Conservation (phyloP, 2,329 filamentous ascomycete genomes). For the Byssothecium circinans region DNA sequence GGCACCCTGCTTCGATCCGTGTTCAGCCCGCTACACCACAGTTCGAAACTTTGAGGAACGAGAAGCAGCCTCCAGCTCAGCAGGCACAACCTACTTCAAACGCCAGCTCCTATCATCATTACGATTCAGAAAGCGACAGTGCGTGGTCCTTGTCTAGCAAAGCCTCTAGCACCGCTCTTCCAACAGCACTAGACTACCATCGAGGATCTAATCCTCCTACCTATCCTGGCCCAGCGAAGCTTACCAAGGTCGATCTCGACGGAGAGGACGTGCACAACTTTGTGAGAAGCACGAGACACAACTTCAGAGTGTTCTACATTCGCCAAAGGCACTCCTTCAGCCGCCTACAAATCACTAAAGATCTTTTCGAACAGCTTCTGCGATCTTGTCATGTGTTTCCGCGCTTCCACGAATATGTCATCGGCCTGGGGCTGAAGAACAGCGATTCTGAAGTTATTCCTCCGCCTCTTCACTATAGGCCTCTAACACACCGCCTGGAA, state of each 20-base stretch:
- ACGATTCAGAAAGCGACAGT: slow-evolving; percentile 10
- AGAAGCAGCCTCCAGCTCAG: neutral
- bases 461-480: slow-evolving; percentile 18
- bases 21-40: neutral
- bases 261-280: slow-evolving; percentile 3
- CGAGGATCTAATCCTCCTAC: slow-evolving; percentile 10
- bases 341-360: slow-evolving; percentile 20
- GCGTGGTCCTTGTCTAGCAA: slow-evolving; percentile 11
- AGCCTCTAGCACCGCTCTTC: slow-evolving; percentile 18
- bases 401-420: slow-evolving; percentile 22
- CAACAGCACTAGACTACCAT: slow-evolving; percentile 14
- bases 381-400: slow-evolving; percentile 20
- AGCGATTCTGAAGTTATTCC: slow-evolving; percentile 21
- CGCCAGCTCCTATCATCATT: neutral
- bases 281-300: slow-evolving; percentile 9
- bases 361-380: slow-evolving; percentile 15
- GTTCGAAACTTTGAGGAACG: neutral
- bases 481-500: slow-evolving; percentile 6
- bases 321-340: slow-evolving; percentile 20
- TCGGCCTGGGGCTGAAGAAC: slow-evolving; percentile 14
- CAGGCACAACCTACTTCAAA: neutral
- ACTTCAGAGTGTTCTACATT: slow-evolving; percentile 25
- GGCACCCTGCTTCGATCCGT: neutral
- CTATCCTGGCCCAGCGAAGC: slow-evolving; percentile 16
- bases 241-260: slow-evolving; percentile 10